Percentiles rank a stretch among this genome's conserved stretches.
Conservation (phyloP, 345 rosid species). For the Corchorus capsularis region DNA sequence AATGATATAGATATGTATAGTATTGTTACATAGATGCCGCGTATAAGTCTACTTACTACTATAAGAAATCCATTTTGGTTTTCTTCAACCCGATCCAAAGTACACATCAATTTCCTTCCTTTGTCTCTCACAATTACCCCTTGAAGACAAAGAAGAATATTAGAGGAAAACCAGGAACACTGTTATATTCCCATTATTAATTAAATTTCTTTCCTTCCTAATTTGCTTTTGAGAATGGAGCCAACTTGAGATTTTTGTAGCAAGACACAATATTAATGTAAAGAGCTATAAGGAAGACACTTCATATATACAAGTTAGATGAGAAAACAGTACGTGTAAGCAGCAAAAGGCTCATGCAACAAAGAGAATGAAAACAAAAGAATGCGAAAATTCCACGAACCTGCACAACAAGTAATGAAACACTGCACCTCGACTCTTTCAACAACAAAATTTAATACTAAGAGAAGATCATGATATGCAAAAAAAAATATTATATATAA, state of each 20-base stretch:
- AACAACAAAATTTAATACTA: not conserved
- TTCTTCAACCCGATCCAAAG: no score
- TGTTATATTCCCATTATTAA: no score
- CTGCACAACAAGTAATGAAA: conserved; percentile 20
- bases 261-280: not conserved
- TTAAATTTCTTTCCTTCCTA: no score
- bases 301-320: not conserved
- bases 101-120: no score
- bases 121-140: no score
- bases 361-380: conserved; percentile 28
- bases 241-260: not conserved
- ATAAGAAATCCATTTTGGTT: no score
- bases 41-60: no score
- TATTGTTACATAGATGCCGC: no score
- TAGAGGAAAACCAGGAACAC: no score
- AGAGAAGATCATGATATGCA: no score
- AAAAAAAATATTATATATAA: not conserved
- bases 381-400: conserved; percentile 56
- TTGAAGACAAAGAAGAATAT: no score
- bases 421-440: not conserved
- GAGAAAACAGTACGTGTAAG: conserved; percentile 30
- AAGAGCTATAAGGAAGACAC: not conserved
- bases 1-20: no score
- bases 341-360: conserved; percentile 27
- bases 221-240: not conserved